Evolutionary conservation across 495 filamentous ascomycete species (phyloP), one percentile per base, ranked within the genome.

Genomic region (Xylaria flabelliformis): DNA sequence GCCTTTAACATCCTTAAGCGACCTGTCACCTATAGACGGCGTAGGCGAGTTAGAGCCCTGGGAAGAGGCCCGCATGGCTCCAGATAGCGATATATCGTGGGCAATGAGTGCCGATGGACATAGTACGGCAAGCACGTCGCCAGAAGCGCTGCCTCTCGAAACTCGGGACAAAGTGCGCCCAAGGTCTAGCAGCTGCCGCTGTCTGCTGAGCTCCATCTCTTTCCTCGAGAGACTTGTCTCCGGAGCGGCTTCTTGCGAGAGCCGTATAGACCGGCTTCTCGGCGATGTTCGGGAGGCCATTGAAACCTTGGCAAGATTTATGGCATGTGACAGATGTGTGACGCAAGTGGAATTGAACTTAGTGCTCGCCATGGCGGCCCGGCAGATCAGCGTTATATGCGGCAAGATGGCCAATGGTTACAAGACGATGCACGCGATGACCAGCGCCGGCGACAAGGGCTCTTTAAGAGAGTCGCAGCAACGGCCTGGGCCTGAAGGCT

Each of bases 221-320:
- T 55, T 55, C 24, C 51, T 55, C 51, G 51, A 55, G 7, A 55
- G 51, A 55, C 51, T 55, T 55, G 51, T 55, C 10, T 55, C 51
- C 51, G 6, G 51, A 55, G 51, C 51, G 24, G 51, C 51, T 55
- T 55, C 51, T 29, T 24, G 51, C 51, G 51, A 55, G 51, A 55
- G 51, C 51, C 51, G 51, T 26, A 24, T 29, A 21, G 51, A 55
- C 51, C 51, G 51, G 51, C 51, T 55, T 55, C 24, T 55, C 24
- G 51, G 21, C 6, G 21, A 55, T 21, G 51, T 55, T 55, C 51
- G 51, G 24, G 51, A 55, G 51, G 51, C 51, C 21, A 55, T 55
- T 24, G 51, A 55, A 29, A 26, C 51, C 24, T 29, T 55, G 51
- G 13, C 21, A 29, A 55, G 26, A 21, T 55, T 55, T 3, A 55